These are phyloP conservation scores for Lumnitzera littorea DNA, from an alignment of 345 rosid species.

Conservation along the genomic window DNA sequence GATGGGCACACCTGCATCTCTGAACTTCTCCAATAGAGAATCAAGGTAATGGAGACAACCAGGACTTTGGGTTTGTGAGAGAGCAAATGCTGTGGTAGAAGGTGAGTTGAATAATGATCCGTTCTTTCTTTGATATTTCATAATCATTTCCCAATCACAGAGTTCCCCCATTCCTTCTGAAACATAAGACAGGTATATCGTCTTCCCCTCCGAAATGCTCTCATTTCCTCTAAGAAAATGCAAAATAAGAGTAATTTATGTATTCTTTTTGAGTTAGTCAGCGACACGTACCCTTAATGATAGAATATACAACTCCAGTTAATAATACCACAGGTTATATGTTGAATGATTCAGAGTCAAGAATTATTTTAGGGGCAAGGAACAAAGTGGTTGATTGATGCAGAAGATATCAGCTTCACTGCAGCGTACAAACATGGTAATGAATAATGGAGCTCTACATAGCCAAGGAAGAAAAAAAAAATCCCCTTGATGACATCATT, in stretches of 20 bases:
- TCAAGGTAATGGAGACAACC: slow-evolving; percentile 58
- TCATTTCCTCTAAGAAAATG: slow-evolving; percentile 18
- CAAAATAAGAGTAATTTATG: background rate
- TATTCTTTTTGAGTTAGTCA: background rate
- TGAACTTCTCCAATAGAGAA: slow-evolving; percentile 47
- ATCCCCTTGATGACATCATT: no score
- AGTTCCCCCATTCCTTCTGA: slow-evolving; percentile 57
- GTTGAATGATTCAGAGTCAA: no score
- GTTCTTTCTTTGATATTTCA: slow-evolving; percentile 59
- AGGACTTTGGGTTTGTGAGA: slow-evolving; percentile 38
- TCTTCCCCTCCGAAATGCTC: slow-evolving; percentile 35
- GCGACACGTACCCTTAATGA: background rate
- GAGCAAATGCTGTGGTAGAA: slow-evolving; percentile 78
- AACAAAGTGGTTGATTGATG: no score
- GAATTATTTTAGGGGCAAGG: no score
- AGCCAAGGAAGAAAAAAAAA: no score
- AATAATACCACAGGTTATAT: no score
- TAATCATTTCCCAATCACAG: slow-evolving; percentile 55
- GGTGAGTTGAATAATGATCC: slow-evolving; percentile 89
- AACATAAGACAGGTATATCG: slow-evolving; percentile 54
- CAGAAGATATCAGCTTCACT: no score
- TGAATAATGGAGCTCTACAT: no score
- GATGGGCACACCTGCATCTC: slow-evolving; percentile 48
- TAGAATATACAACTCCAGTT: background rate
- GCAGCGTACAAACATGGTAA: no score